Percentiles rank a stretch among this genome's conserved stretches.
Conservation (phyloP, 257 asterid species). For the Primulina eburnea region DNA sequence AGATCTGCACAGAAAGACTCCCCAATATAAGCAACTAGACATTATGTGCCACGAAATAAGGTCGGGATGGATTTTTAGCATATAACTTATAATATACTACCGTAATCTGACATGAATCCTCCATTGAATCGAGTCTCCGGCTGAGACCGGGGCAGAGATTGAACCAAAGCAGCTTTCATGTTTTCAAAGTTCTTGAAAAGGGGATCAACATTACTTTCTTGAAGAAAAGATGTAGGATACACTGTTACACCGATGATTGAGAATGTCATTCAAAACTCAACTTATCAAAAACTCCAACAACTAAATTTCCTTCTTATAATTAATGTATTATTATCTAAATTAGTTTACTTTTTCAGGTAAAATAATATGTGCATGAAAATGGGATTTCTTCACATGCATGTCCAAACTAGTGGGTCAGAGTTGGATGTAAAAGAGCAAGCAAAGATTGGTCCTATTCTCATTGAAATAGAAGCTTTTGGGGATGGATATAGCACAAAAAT, state of each 20-base stretch:
- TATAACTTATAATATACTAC: slow-evolving; percentile 17
- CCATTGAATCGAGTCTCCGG: slow-evolving; percentile 24
- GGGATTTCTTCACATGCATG: slow-evolving; percentile 15
- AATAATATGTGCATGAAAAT: not conserved
- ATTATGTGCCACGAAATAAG: not conserved
- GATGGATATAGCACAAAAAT: slow-evolving; percentile 6
- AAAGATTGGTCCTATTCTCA: slow-evolving; percentile 10
- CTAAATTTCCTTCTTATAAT: not conserved
- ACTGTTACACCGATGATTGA: slow-evolving; percentile 22
- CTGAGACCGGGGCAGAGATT: slow-evolving; percentile 9
- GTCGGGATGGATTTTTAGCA: not conserved
- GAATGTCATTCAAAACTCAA: too few species aligned
- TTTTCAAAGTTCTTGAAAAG: slow-evolving; percentile 2
- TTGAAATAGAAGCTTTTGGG: slow-evolving; percentile 17
- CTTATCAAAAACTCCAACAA: not conserved
- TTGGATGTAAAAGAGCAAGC: slow-evolving; percentile 9
- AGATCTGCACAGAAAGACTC: slow-evolving; percentile 29
- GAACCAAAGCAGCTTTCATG: slow-evolving; percentile 14
- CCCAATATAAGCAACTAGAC: not conserved
- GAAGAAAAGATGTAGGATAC: slow-evolving; percentile 28
- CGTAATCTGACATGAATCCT: slow-evolving; percentile 33
- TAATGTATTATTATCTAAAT: not conserved
- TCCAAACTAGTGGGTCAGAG: not conserved
- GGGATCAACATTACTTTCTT: slow-evolving; percentile 27
- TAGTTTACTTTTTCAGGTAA: not conserved